Base-by-base conservation (phyloP, 1,139 yeast species). In the Sugiyamaella xylanicola region DNA sequence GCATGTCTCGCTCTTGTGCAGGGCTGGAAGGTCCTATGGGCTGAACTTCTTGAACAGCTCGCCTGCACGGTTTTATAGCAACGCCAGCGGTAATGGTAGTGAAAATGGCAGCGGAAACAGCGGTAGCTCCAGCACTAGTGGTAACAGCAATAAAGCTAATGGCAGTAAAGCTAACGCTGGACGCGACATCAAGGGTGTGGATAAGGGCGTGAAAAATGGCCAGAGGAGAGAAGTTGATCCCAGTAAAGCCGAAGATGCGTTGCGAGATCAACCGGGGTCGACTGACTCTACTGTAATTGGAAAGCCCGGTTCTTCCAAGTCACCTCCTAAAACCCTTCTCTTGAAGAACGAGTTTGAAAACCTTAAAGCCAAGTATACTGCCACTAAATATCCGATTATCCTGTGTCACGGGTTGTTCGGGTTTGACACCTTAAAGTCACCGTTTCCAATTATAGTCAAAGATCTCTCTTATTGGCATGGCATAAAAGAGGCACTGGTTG, bases 401-500 rank as follows among this genome's bases (percentile, higher is more conserved):
- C 71, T 89, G 35, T 89, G 96, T 63, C 96, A 89, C 73, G 96
- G 96, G 0, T 77, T 89, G 41, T 82, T 89, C 0, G 96, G 96
- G 0, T 89, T 88, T 63, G 95, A 87, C 64, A 57, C 66, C 19
- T 27, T 70, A 27, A 77, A 77, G 58, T 67, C 80, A 20, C 71
- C 83, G 7, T 63, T 81, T n/a, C 86, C 84, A 1, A 74, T 76
- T 0, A 60, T 75, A 2, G 67, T 64, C 15, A 72, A 63, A 8
- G 60, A 61, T 42, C 69, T 88, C 21, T 86, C 86, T 59, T 91
- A 90, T 68, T 91, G 96, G 95, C 77, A 79, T 57, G 97, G 97
- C 0, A 84, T 91, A 27, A 81, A 80, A 62, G 81, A 81, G 37
- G 83, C 84, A 0, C 70, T 91, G 32, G 80, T 79, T 53, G 68